Evolutionary conservation across 768 basidiomycete genomes (phyloP).

Genomic region (Russula foetens): DNA sequence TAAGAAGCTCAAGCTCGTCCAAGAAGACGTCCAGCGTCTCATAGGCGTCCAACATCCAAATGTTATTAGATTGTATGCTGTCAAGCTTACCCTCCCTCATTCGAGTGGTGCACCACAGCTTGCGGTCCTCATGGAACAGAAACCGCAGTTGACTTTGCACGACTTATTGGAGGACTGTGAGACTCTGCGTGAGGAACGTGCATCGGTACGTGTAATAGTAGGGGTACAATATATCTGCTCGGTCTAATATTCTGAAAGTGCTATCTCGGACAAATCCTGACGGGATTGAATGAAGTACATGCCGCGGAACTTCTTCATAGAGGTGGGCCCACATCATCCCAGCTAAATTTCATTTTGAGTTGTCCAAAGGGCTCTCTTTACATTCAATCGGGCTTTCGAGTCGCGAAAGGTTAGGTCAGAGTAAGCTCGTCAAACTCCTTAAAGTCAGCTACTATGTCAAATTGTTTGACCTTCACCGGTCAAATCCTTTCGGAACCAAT

Average conservation of each 20-base stretch:
- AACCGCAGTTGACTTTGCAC: conserved; percentile 54
- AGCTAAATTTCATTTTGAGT: background rate
- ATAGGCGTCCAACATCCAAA: conserved; percentile 54
- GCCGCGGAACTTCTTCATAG: conserved; percentile 60
- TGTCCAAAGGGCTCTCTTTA: conserved; percentile 43
- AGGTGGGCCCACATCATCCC: conserved; percentile 30
- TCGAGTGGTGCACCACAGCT: conserved; percentile 44
- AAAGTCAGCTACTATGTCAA: conserved; percentile 64
- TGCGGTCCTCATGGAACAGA: conserved; percentile 63
- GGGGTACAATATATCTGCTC: background rate
- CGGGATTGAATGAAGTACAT: conserved; percentile 62
- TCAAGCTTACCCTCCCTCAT: conserved; percentile 50
- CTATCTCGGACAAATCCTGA: conserved; percentile 65
- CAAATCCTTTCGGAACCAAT: conserved; percentile 60
- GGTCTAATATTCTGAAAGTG: conserved; percentile 37
- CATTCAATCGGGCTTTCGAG: conserved; percentile 54
- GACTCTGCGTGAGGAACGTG: conserved; percentile 62
- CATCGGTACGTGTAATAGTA: conserved; percentile 39
- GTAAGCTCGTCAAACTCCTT: conserved; percentile 66
- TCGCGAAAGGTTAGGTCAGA: conserved; percentile 40
- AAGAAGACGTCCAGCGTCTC: conserved; percentile 56
- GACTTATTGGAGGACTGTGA: conserved; percentile 75
- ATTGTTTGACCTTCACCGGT: conserved; percentile 73
- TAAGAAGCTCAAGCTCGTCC: conserved; percentile 62
- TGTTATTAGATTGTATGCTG: conserved; percentile 58